Conservation (phyloP, 768 basidiomycete species). For the Leccinellum rugosiceps region DNA sequence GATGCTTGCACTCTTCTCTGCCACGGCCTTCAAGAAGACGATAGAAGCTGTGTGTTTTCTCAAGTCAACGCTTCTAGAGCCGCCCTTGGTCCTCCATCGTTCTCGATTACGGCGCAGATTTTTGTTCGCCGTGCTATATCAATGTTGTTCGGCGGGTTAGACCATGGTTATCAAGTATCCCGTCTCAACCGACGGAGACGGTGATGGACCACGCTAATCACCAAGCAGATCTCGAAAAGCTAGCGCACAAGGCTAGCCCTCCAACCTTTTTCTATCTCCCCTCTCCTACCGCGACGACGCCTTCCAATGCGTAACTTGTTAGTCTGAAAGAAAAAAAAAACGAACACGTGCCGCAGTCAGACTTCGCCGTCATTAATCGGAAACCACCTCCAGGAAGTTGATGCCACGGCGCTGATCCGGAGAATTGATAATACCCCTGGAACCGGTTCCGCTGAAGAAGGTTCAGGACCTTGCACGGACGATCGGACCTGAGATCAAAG, state of each 20-base stretch:
- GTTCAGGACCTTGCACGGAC: conserved; percentile 66
- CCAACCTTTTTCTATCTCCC: conserved; percentile 76
- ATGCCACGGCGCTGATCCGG: conserved; percentile 68
- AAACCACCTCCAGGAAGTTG: conserved; percentile 54
- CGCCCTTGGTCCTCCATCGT: background rate
- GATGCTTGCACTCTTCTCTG: background rate
- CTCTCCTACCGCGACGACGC: conserved; percentile 42
- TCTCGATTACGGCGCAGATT: background rate
- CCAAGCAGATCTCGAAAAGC: conserved; percentile 24
- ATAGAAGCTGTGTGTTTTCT: background rate
- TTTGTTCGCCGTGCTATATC: background rate
- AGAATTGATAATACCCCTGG: conserved; percentile 59
- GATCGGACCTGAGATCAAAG: conserved; percentile 73
- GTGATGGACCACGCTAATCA: conserved; percentile 19
- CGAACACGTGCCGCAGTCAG: conserved; percentile 42
- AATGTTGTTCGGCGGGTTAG: background rate
- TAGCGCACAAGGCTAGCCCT: conserved; percentile 22
- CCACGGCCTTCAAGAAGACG: no score
- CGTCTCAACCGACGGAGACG: conserved; percentile 41
- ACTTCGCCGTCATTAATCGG: conserved; percentile 62
- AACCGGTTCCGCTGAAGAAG: conserved; percentile 52
- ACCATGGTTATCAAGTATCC: conserved; percentile 19
- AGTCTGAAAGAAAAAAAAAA: conserved; percentile 44
- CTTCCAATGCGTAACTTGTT: conserved; percentile 44
- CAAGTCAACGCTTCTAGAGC: background rate